A percentile compares a stretch with the other conserved stretches of the same genome.
These are phyloP conservation scores for Penicillium riverlandense DNA, from an alignment of 495 filamentous ascomycete species.

Conservation along the genomic window DNA sequence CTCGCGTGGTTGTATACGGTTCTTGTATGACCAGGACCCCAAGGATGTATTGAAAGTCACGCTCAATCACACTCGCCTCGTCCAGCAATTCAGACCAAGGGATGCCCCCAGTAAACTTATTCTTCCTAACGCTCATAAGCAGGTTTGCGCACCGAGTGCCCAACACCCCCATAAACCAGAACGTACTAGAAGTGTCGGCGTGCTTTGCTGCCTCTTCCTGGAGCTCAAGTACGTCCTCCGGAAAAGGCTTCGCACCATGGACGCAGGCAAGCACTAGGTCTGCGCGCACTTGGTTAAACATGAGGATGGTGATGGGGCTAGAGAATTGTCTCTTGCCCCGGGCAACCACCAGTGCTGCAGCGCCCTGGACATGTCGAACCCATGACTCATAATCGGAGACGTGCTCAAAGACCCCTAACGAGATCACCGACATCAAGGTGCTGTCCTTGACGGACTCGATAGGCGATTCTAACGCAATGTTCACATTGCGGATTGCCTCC, in stretches of 20 bases:
- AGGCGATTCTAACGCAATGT: constrained; percentile 42
- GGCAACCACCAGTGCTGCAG: constrained; percentile 40
- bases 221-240: constrained; percentile 14
- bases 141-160: constrained; percentile 13
- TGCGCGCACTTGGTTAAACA: constrained; percentile 49
- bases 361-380: constrained; percentile 48
- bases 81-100: constrained; percentile 12
- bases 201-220: constrained; percentile 20
- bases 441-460: constrained; percentile 48
- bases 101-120: neutral
- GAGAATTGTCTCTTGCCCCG: constrained; percentile 45
- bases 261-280: constrained; percentile 19
- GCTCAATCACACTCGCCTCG: constrained; percentile 9
- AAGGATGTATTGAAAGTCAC: constrained; percentile 8
- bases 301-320: constrained; percentile 33
- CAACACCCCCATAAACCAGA: constrained; percentile 16
- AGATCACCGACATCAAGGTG: constrained; percentile 52
- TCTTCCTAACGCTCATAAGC: constrained; percentile 1
- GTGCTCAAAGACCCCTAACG: constrained; percentile 53
- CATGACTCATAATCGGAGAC: constrained; percentile 38
- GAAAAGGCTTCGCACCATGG: constrained; percentile 11
- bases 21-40: constrained; percentile 13
- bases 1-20: constrained; percentile 12
- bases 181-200: constrained; percentile 7
- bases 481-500: constrained; percentile 33